A percentile compares a stretch with the other conserved stretches of the same genome.
These are phyloP conservation scores for Stenogyne calaminthoides DNA, from an alignment of 305 asterid genomes.

Conservation along the genomic window DNA sequence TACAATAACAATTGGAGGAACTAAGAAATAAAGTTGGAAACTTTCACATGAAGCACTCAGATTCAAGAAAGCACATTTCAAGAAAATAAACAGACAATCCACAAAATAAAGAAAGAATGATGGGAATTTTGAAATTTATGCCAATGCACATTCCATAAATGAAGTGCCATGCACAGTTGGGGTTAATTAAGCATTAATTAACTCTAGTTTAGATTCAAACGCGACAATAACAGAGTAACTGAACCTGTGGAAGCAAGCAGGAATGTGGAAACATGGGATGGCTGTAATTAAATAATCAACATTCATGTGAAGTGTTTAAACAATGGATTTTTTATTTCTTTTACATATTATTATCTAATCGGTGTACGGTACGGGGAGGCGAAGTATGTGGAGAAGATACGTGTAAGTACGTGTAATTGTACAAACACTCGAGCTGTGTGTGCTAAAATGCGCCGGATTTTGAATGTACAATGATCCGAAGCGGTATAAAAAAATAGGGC, in stretches of 20 bases:
- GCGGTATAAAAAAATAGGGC: slow-evolving; percentile 10
- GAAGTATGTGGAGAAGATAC: slow-evolving; percentile 40
- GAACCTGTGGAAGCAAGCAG: slow-evolving; percentile 46
- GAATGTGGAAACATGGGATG: slow-evolving; percentile 58
- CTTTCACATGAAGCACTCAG: slow-evolving; percentile 39
- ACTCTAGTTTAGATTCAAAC: slow-evolving; percentile 34
- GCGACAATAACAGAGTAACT: slow-evolving; percentile 30
- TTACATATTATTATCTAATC: neutral
- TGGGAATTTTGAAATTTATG: slow-evolving; percentile 32
- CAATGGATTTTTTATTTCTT: neutral
- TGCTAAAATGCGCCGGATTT: slow-evolving; percentile 34
- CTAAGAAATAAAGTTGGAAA: slow-evolving; percentile 36
- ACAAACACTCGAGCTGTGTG: slow-evolving; percentile 35
- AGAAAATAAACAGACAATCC: slow-evolving; percentile 28
- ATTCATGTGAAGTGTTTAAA: slow-evolving; percentile 37
- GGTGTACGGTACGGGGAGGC: slow-evolving; percentile 4
- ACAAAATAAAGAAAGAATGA: slow-evolving; percentile 22
- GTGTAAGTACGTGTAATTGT: slow-evolving; percentile 40
- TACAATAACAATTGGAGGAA: slow-evolving; percentile 23
- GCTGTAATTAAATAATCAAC: slow-evolving; percentile 34
- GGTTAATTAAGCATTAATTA: slow-evolving; percentile 43
- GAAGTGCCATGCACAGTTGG: slow-evolving; percentile 40
- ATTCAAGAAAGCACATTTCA: slow-evolving; percentile 50
- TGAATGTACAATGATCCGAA: slow-evolving; percentile 21
- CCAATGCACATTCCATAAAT: slow-evolving; percentile 44